phyloP scores from a whole-genome alignment of 352 stramenopile genomes.

The Phytophthora nicotianae region DNA sequence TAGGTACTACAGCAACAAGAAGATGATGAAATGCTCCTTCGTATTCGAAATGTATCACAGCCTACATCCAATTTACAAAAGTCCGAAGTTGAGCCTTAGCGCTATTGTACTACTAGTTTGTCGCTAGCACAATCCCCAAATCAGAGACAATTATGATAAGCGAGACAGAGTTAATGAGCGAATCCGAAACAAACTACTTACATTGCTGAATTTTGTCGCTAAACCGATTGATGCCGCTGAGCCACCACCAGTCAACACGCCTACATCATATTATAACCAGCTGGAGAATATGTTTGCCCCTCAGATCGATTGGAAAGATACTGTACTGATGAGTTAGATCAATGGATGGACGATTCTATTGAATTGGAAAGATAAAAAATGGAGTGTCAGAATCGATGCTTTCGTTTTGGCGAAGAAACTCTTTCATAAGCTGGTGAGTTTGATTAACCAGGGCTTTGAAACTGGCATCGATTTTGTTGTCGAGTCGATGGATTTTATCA shows the following conservation, averaged over 20 bases:
- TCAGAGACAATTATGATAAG: background rate
- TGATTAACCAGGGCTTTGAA: background rate
- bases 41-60: background rate
- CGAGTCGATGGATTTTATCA: background rate
- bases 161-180: background rate
- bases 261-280: background rate
- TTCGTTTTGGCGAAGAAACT: background rate
- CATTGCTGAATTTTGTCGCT: background rate
- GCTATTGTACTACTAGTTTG: background rate
- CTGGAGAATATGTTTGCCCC: background rate
- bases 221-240: background rate
- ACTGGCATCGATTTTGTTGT: background rate
- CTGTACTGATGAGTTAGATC: background rate
- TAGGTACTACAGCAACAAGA: background rate
- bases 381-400: background rate
- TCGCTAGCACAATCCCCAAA: background rate
- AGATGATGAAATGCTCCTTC: background rate
- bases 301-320: background rate
- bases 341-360: background rate
- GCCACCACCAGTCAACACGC: background rate
- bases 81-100: background rate
- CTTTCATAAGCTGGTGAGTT: background rate
- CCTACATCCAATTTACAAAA: background rate
- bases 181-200: background rate
- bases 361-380: no score